These are phyloP conservation scores for Arabis hirsuta DNA, from an alignment of 345 rosid genomes.

Conservation along the genomic window DNA sequence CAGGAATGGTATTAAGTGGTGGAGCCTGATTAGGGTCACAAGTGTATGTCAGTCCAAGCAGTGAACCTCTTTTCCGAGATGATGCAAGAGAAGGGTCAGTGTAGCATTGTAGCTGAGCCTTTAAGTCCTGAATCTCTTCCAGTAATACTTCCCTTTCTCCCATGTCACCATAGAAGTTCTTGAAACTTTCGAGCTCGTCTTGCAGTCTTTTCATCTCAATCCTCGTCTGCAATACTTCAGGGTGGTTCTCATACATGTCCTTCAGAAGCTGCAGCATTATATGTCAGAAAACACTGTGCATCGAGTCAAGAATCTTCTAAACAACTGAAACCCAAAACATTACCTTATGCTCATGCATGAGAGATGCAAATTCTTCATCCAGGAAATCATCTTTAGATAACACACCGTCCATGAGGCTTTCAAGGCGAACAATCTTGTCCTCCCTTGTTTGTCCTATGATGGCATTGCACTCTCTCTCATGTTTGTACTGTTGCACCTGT, in stretches of 20 bases:
- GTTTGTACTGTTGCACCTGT: conserved; percentile 98
- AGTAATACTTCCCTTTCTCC: conserved; percentile 91
- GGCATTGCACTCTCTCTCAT: conserved; percentile 97
- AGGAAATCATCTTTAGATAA: conserved; percentile 84
- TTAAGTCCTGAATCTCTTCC: conserved; percentile 92
- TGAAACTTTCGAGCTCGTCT: conserved; percentile 80
- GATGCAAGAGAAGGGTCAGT: conserved; percentile 68
- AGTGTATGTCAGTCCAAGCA: conserved; percentile 62
- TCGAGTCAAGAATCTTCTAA: conserved; percentile 13
- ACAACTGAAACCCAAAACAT: conserved; percentile 6
- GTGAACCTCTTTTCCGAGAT: conserved; percentile 54
- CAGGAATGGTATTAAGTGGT: conserved; percentile 58
- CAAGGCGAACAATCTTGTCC: conserved; percentile 90
- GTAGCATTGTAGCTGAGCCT: conserved; percentile 82
- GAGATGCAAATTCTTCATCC: conserved; percentile 82
- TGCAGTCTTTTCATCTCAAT: conserved; percentile 77
- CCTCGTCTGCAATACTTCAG: conserved; percentile 73
- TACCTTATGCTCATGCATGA: conserved; percentile 82
- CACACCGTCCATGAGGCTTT: conserved; percentile 97
- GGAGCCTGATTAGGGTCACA: conserved; percentile 55
- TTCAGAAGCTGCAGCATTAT: conserved; percentile 71
- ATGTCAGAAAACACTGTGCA: conserved; percentile 31
- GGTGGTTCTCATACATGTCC: conserved; percentile 92
- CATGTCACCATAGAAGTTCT: conserved; percentile 71
- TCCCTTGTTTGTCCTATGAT: conserved; percentile 88